Evolutionary conservation across 2,329 filamentous ascomycete species (phyloP).

Genomic region (Sphaerostilbella broomeana): DNA sequence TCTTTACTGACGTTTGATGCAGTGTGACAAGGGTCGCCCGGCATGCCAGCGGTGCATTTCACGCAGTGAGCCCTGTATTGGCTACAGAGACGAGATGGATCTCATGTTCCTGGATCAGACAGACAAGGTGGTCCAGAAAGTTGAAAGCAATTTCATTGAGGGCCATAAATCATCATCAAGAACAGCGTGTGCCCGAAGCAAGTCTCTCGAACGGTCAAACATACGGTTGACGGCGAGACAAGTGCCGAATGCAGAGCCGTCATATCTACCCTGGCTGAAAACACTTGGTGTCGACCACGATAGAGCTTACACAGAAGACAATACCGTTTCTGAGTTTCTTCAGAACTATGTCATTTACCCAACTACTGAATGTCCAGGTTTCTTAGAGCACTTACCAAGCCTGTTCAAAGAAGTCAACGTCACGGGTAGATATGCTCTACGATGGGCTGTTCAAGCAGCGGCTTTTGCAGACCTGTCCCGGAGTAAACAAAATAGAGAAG

Average conservation of each 20-base stretch:
- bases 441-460: slow-evolving; percentile 33
- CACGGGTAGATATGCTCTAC: slow-evolving; percentile 29
- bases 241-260: background rate
- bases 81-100: slow-evolving; percentile 32
- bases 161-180: background rate
- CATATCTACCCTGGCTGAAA: background rate
- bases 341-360: slow-evolving; percentile 35
- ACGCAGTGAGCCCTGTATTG: slow-evolving; percentile 31
- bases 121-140: slow-evolving; percentile 20
- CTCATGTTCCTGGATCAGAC: slow-evolving; percentile 33
- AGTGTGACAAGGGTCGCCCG: slow-evolving; percentile 30
- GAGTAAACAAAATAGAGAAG: background rate
- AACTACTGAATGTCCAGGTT: slow-evolving; percentile 30
- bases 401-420: slow-evolving; percentile 34
- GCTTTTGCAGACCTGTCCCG: slow-evolving; percentile 29
- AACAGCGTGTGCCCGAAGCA: background rate
- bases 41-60: slow-evolving; percentile 31
- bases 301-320: no score
- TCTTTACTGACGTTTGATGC: no score
- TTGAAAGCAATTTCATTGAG: slow-evolving; percentile 10
- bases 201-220: background rate
- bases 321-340: slow-evolving; percentile 27
- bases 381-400: slow-evolving; percentile 32
- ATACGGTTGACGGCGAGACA: background rate
- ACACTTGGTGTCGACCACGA: no score